Percentiles rank a stretch among this genome's conserved stretches.
Conservation (phyloP, 768 basidiomycete species). For the Phlebiopsis flavidoalba region DNA sequence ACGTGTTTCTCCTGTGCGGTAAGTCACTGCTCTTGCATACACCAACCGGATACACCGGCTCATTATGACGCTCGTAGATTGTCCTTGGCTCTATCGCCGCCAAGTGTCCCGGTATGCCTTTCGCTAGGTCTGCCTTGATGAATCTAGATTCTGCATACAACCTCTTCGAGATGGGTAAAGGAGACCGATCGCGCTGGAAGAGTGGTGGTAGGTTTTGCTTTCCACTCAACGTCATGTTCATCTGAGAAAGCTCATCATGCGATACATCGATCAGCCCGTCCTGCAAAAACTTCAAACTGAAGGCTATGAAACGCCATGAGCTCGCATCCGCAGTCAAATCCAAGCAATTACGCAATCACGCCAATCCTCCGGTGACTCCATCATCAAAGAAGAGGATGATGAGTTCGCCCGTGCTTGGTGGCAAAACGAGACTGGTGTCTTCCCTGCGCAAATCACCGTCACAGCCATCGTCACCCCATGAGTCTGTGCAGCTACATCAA, state of each 20-base stretch:
- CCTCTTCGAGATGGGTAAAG: conserved; percentile 50
- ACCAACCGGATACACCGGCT: not conserved
- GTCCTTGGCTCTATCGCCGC: conserved; percentile 66
- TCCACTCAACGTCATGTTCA: not conserved
- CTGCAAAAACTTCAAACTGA: conserved; percentile 50
- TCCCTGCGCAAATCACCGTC: conserved; percentile 38
- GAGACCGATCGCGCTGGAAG: conserved; percentile 50
- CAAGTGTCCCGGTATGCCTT: conserved; percentile 53
- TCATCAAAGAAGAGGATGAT: conserved; percentile 55
- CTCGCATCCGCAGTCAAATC: conserved; percentile 25
- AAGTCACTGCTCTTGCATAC: conserved; percentile 4
- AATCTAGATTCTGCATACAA: conserved; percentile 60
- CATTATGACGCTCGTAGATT: conserved; percentile 35
- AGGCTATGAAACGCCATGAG: conserved; percentile 35
- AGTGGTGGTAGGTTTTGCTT: conserved; percentile 45
- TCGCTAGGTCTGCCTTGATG: conserved; percentile 62
- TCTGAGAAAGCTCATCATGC: not conserved
- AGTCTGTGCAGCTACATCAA: not conserved
- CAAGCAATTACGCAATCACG: conserved; percentile 21
- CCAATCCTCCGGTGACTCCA: conserved; percentile 29
- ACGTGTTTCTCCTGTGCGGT: conserved; percentile 71
- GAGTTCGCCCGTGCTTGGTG: conserved; percentile 57
- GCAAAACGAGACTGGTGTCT: conserved; percentile 58
- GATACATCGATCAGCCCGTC: conserved; percentile 44
- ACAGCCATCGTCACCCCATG: conserved; percentile 23